phyloP scores from a whole-genome alignment of 208 protist species.

The Crithidia expoeki region DNA sequence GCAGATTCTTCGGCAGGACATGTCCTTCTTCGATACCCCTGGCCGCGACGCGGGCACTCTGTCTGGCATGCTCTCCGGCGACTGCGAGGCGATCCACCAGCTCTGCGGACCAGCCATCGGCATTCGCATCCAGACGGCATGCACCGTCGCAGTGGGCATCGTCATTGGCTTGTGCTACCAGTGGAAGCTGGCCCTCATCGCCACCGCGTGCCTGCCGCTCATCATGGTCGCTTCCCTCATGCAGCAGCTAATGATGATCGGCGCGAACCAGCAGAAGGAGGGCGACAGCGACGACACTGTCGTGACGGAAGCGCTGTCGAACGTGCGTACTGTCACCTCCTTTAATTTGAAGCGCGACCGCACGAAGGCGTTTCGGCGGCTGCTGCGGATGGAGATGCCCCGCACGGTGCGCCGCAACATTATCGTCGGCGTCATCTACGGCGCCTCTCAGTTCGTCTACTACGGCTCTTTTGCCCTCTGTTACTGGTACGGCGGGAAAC shows the following conservation, averaged over 20 bases:
- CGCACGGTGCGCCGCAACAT: conserved; percentile 33
- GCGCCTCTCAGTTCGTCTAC: conserved; percentile 65
- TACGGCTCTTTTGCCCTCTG: conserved; percentile 63
- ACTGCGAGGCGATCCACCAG: conserved; percentile 83
- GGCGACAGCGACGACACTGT: conserved; percentile 54
- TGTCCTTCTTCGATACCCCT: conserved; percentile 85
- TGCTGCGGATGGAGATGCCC: conserved; percentile 31
- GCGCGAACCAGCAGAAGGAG: conserved; percentile 40
- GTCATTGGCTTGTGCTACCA: conserved; percentile 68
- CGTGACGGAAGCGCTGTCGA: conserved; percentile 74
- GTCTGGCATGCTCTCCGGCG: conserved; percentile 76
- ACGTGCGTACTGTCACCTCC: conserved; percentile 74
- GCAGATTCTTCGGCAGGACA: conserved; percentile 83
- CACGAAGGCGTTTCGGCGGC: conserved; percentile 26
- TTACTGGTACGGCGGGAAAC: conserved; percentile 84
- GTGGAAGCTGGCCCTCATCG: conserved; percentile 79
- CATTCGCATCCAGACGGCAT: conserved; percentile 53
- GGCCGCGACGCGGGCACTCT: conserved; percentile 70
- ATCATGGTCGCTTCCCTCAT: conserved; percentile 41
- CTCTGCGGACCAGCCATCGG: conserved; percentile 75
- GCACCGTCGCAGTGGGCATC: conserved; percentile 51
- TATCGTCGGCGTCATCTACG: conserved; percentile 49
- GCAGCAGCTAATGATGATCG: conserved; percentile 53
- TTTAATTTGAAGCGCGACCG: conserved; percentile 70
- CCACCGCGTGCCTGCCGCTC: conserved; percentile 59